Conservation (phyloP, 2,329 filamentous ascomycete species). For the Diaporthe destruens region DNA sequence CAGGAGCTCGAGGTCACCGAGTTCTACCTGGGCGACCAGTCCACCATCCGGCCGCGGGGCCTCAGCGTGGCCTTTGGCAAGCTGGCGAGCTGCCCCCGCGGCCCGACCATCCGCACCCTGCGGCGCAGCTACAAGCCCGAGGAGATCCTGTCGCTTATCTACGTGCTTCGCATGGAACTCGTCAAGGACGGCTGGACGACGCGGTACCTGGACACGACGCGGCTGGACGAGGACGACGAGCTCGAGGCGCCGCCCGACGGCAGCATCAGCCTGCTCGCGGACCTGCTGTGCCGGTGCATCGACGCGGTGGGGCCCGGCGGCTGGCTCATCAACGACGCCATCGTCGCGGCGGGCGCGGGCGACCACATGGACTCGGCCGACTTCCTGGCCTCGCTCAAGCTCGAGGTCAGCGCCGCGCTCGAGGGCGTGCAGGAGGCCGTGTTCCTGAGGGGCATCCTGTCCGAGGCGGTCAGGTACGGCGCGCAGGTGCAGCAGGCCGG, state of each 20-base stretch:
- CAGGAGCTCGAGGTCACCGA: slow-evolving; percentile 77
- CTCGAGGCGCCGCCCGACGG: slow-evolving; percentile 70
- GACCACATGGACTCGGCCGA: slow-evolving; percentile 69
- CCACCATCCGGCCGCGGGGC: slow-evolving; percentile 71
- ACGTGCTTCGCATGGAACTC: slow-evolving; percentile 79
- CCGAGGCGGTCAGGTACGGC: slow-evolving; percentile 75
- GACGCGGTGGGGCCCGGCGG: slow-evolving; percentile 81
- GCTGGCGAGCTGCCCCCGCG: slow-evolving; percentile 73
- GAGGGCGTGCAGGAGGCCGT: slow-evolving; percentile 79
- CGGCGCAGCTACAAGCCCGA: slow-evolving; percentile 73
- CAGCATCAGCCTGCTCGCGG: slow-evolving; percentile 77
- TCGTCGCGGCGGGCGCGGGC: slow-evolving; percentile 56
- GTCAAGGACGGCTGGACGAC: slow-evolving; percentile 82
- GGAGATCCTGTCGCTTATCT: slow-evolving; percentile 78
- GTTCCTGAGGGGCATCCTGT: slow-evolving; percentile 72
- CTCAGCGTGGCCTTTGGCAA: slow-evolving; percentile 78
- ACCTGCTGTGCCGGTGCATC: slow-evolving; percentile 78
- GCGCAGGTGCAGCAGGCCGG: slow-evolving; percentile 52
- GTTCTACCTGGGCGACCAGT: slow-evolving; percentile 74
- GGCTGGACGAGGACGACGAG: slow-evolving; percentile 60
- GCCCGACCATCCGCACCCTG: slow-evolving; percentile 72
- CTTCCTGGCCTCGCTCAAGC: slow-evolving; percentile 73
- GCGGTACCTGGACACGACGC: slow-evolving; percentile 73
- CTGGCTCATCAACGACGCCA: slow-evolving; percentile 75
- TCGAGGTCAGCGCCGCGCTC: slow-evolving; percentile 77